phyloP scores from a whole-genome alignment of 2,329 filamentous ascomycete genomes.

The Penicillium sp. region DNA sequence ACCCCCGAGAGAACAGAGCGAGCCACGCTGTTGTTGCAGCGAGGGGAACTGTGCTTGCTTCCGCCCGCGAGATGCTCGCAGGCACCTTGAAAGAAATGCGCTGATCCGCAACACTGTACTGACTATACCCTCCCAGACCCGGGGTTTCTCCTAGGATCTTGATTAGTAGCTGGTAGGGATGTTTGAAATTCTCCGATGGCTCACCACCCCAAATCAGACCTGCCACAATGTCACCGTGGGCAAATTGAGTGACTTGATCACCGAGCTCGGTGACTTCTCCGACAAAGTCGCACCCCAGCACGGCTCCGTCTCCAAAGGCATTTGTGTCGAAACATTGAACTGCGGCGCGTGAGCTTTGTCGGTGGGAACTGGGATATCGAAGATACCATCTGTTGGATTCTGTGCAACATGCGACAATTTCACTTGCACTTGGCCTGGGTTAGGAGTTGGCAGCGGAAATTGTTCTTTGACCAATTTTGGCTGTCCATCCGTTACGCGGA shows the following conservation, averaged over 20 bases:
- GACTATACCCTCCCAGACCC: conserved; percentile 42
- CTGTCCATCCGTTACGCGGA: conserved; percentile 8
- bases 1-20: conserved; percentile 42
- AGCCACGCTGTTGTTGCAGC: conserved; percentile 44
- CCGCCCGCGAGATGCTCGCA: conserved; percentile 24
- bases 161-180: neutral
- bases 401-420: conserved; percentile 28
- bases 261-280: conserved; percentile 37
- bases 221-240: conserved; percentile 37
- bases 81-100: conserved; percentile 46
- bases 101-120: conserved; percentile 46
- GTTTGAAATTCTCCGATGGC: neutral
- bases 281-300: conserved; percentile 37
- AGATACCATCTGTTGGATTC: conserved; percentile 26
- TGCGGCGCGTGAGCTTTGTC: conserved; percentile 3
- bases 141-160: neutral
- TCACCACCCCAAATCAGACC: conserved; percentile 37
- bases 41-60: conserved; percentile 45
- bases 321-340: conserved; percentile 40
- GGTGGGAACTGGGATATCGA: neutral
- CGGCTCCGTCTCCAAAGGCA: conserved; percentile 37
- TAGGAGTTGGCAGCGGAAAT: conserved; percentile 10
- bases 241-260: conserved; percentile 27
- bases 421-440: conserved; percentile 22
- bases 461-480: conserved; percentile 12